phyloP scores from a whole-genome alignment of 345 rosid genomes.

The Populus ilicifolia region DNA sequence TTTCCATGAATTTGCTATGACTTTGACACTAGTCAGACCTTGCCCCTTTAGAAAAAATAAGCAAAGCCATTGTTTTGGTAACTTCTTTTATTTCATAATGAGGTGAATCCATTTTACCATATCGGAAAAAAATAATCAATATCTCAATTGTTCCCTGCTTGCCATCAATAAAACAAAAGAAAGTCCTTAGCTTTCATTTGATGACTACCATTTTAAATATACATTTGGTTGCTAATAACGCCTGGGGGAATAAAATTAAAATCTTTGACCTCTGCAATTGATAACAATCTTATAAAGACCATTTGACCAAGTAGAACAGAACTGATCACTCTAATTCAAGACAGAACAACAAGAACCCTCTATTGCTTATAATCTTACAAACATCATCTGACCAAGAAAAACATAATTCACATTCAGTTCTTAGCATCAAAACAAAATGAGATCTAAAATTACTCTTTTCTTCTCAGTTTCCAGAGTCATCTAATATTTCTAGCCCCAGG shows the following conservation, averaged over 20 bases:
- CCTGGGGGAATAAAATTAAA: not conserved
- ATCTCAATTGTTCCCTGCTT: not conserved
- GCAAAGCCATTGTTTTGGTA: not conserved
- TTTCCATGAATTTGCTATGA: not conserved
- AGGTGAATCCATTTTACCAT: not conserved
- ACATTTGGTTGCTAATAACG: not conserved
- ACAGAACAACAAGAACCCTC: not conserved
- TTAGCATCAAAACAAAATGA: not conserved
- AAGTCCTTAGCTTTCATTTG: not conserved
- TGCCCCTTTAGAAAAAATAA: not conserved
- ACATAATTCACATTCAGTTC: conserved; percentile 2
- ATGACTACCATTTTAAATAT: not conserved
- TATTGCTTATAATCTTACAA: not conserved
- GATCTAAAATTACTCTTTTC: conserved; percentile 4
- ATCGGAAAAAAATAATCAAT: not conserved
- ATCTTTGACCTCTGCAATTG: not conserved
- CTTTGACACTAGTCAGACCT: not conserved
- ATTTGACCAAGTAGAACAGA: not conserved
- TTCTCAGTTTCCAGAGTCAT: not conserved
- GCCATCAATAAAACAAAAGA: not conserved
- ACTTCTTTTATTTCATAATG: not conserved
- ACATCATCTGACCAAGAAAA: not conserved
- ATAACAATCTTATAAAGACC: not conserved
- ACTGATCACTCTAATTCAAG: not conserved
- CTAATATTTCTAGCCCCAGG: not conserved